A percentile compares a stretch with the other conserved stretches of the same genome.
These are phyloP conservation scores for Micractinium sp. DNA, from an alignment of 139 green algal genomes.

Conservation along the genomic window DNA sequence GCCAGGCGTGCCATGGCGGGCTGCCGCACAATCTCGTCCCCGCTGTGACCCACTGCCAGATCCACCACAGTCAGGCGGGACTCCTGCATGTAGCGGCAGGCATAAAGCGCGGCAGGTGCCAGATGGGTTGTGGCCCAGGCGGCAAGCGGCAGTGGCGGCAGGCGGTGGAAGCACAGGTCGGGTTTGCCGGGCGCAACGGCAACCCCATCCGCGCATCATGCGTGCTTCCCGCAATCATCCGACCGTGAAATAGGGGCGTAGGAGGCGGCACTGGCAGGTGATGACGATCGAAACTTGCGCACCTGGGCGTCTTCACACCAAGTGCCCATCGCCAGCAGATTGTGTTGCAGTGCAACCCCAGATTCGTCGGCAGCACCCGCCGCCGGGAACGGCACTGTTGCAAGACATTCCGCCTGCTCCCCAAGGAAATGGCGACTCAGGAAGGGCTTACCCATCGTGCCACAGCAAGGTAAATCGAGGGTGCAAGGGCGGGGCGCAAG, in stretches of 20 bases:
- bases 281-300: not conserved
- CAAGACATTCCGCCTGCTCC: constrained; percentile 1
- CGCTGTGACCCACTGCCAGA: constrained; percentile 6
- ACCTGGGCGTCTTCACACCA: constrained; percentile 33
- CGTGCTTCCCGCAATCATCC: not conserved
- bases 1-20: constrained; percentile 17
- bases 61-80: constrained; percentile 17
- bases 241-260: not conserved
- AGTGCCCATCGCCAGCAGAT: constrained; percentile 22
- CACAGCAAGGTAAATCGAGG: not conserved
- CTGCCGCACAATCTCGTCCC: constrained; percentile 21
- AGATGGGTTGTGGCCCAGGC: not conserved
- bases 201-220: not conserved
- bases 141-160: not conserved
- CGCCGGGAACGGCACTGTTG: constrained; percentile 1
- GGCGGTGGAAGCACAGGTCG: not conserved
- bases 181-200: too few species aligned
- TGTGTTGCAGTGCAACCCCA: constrained; percentile 1
- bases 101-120: too few species aligned
- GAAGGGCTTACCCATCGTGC: not conserved
- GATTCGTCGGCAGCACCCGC: not conserved
- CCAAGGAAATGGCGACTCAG: constrained; percentile 26
- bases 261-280: not conserved
- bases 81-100: constrained; percentile 5
- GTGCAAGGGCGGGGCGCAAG: too few species aligned